A percentile compares a stretch with the other conserved stretches of the same genome.
phyloP scores from a whole-genome alignment of 1,139 yeast genomes.

The Casaregolazyma lundiana region DNA sequence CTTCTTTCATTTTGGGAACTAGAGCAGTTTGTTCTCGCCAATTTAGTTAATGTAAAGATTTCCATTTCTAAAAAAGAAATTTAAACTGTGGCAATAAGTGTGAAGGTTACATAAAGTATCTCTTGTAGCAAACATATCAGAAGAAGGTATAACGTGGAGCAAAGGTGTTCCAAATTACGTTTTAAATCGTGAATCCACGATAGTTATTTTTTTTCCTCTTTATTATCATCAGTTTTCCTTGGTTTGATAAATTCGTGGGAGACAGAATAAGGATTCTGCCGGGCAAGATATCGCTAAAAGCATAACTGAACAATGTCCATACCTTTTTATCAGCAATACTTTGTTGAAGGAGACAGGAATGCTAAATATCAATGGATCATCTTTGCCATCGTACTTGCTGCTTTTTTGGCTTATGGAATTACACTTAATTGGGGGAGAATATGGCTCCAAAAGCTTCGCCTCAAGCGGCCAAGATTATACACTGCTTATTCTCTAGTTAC shows the following conservation, averaged over 20 bases:
- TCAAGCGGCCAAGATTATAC: neutral
- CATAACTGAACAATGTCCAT: constrained; percentile 22
- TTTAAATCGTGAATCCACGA: too few relatives aligned
- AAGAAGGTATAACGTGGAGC: too few relatives aligned
- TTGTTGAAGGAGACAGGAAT: constrained; percentile 39
- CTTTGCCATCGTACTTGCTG: constrained; percentile 31
- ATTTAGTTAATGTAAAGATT: too few relatives aligned
- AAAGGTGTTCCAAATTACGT: too few relatives aligned
- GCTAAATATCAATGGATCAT: constrained; percentile 39
- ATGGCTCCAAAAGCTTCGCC: constrained; percentile 18
- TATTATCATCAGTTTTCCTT: neutral
- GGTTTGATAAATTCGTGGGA: too few relatives aligned
- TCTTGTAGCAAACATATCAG: neutral
- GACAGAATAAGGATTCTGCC: too few relatives aligned
- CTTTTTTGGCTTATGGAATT: constrained; percentile 39
- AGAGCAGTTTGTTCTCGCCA: too few relatives aligned
- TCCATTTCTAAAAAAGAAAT: neutral
- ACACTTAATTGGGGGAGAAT: constrained; percentile 43
- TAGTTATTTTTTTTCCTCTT: neutral
- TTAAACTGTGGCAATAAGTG: neutral
- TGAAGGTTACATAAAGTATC: too few relatives aligned
- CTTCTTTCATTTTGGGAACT: too few relatives aligned
- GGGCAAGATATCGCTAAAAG: too few relatives aligned
- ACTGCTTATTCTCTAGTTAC: neutral
- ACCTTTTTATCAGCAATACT: constrained; percentile 35